A percentile compares a stretch with the other conserved stretches of the same genome.
Conservation (phyloP, 2,329 filamentous ascomycete genomes). For the Calonectria hongkongensis region DNA sequence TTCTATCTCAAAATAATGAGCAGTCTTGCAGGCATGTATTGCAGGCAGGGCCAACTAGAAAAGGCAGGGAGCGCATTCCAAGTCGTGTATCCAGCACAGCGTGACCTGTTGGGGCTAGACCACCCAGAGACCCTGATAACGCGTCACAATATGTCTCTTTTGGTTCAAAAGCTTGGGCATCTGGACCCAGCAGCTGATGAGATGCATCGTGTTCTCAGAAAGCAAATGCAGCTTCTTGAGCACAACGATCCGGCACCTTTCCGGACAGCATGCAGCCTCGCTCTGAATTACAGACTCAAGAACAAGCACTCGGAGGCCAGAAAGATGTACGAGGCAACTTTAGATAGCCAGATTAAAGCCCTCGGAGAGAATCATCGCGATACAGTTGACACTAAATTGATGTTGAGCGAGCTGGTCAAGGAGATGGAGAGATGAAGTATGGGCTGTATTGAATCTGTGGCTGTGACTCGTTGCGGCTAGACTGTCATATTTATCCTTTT, state of each 20-base stretch:
- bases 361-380: constrained; percentile 8
- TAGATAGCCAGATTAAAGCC: not conserved
- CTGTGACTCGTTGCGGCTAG: no score
- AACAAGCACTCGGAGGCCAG: constrained; percentile 2
- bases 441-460: no score
- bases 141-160: constrained; percentile 29
- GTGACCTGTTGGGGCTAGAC: constrained; percentile 9
- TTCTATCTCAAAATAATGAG: constrained; percentile 26
- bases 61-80: constrained; percentile 24
- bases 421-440: not conserved
- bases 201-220: constrained; percentile 9
- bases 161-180: constrained; percentile 4
- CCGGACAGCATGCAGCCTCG: constrained; percentile 22
- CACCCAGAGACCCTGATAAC: constrained; percentile 34
- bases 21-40: constrained; percentile 24
- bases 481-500: not conserved
- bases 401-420: constrained; percentile 1
- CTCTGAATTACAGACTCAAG: constrained; percentile 16
- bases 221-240: constrained; percentile 12
- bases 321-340: constrained; percentile 1
- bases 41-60: constrained; percentile 6
- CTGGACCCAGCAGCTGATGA: constrained; percentile 2
- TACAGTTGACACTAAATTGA: constrained; percentile 2
- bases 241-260: constrained; percentile 11
- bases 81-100: constrained; percentile 9